Evolutionary conservation across 257 asterid species (phyloP).

Genomic region (Eucommia ulmoides): DNA sequence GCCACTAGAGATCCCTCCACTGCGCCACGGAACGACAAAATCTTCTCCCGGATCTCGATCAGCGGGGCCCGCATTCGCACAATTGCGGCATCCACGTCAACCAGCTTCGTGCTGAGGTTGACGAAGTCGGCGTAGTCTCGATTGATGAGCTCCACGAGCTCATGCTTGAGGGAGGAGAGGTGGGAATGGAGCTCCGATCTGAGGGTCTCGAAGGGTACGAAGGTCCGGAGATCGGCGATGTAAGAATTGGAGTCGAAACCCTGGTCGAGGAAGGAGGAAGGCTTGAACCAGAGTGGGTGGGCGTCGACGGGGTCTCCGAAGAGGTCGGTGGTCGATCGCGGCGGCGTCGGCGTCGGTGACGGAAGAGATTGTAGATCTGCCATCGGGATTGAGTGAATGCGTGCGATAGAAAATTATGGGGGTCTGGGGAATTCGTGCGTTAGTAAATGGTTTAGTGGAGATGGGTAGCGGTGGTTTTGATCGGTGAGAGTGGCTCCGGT

Average conservation of each 20-base stretch:
- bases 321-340: constrained; percentile 70
- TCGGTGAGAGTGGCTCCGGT: no score
- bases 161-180: constrained; percentile 52
- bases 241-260: constrained; percentile 82
- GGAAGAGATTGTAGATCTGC: constrained; percentile 47
- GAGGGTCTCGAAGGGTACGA: constrained; percentile 88
- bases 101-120: constrained; percentile 85
- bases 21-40: constrained; percentile 48
- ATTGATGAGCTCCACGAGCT: constrained; percentile 84
- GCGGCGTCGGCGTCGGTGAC: constrained; percentile 16
- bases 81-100: constrained; percentile 76
- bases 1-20: constrained; percentile 65
- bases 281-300: constrained; percentile 86
- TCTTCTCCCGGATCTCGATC: constrained; percentile 81
- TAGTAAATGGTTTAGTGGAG: no score
- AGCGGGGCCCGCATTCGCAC: constrained; percentile 98
- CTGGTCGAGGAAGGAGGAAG: constrained; percentile 48
- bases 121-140: constrained; percentile 89
- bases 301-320: constrained; percentile 86
- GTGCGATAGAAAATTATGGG: no score
- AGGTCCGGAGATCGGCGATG: constrained; percentile 89
- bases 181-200: constrained; percentile 81
- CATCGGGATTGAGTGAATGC: no score
- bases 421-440: no score
- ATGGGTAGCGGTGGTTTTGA: no score